Evolutionary conservation across 768 basidiomycete species (phyloP).

Genomic region (Lactifluus subvellereus): DNA sequence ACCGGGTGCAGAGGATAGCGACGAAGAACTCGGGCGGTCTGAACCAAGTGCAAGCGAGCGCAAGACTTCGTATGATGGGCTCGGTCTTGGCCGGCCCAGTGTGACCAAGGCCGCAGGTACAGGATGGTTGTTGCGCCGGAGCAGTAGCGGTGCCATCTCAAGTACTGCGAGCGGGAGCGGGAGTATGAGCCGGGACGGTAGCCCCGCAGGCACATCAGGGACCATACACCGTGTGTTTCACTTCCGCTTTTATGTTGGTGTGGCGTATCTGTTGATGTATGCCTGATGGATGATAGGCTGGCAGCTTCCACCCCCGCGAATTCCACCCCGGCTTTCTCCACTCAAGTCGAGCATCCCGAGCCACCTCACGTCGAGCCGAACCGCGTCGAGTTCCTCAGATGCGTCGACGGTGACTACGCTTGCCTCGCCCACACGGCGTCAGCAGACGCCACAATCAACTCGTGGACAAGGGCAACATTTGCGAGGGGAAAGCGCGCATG

Average conservation of each 20-base stretch:
- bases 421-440: slow-evolving; percentile 8
- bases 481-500: slow-evolving; percentile 2
- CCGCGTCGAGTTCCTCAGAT: slow-evolving; percentile 48
- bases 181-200: slow-evolving; percentile 38
- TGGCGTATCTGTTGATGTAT: background rate
- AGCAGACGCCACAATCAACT: background rate
- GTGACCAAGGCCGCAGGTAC: slow-evolving; percentile 33
- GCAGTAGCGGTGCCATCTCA: slow-evolving; percentile 78
- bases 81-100: slow-evolving; percentile 62
- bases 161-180: slow-evolving; percentile 52
- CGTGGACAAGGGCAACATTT: background rate
- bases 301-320: slow-evolving; percentile 47
- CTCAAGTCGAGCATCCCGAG: slow-evolving; percentile 34
- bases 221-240: slow-evolving; percentile 46
- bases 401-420: slow-evolving; percentile 32
- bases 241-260: slow-evolving; percentile 9
- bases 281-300: slow-evolving; percentile 39
- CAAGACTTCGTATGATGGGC: slow-evolving; percentile 50
- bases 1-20: slow-evolving; percentile 44
- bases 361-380: slow-evolving; percentile 39
- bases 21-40: slow-evolving; percentile 47
- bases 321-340: slow-evolving; percentile 46
- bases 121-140: slow-evolving; percentile 66
- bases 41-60: slow-evolving; percentile 54
- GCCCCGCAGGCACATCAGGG: slow-evolving; percentile 53